Base-by-base conservation (phyloP, 2,329 filamentous ascomycete genomes). In the Tolypocladium pustulatum region DNA sequence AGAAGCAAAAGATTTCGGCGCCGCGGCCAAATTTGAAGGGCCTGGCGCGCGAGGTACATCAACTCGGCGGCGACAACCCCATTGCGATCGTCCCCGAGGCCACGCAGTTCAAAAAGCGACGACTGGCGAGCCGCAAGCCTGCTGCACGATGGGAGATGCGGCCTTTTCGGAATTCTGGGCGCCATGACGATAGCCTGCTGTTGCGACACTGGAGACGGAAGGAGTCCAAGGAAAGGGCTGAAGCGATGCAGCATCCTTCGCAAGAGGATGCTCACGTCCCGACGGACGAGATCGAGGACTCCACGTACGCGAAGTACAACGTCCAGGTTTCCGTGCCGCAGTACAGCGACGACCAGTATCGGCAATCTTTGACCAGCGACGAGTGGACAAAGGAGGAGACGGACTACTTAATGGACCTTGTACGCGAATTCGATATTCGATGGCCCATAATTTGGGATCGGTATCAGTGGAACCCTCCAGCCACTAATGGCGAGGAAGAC, bases 331-430 rank as follows among this genome's bases (percentile, higher is more conserved):
- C 88, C 4, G 80, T 91, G 40, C 90, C 92, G 0, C 81, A 86
- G 61, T 97, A 97, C 73, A 91, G 84, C 61, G 88, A 95, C 62
- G 90, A 92, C 62, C 88, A 96, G 70, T 99, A 99, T 73, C 82
- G 87, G 61, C 80, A 84, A 59, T 84, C 88, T 61, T 74, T 99
- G 56, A 81, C 85, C 65, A 88, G 80, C 68, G 78, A 84, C 17
- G 86, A 93, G 65, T 99, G 94, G 94, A 87, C 89, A 17, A 90
- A 88, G 67, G 88, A 94, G 66, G 94, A 99, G 74, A 99, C 94
- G 10, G 91, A 97, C 69, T 97, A 97, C 69, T 75, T 99, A 62
- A 82, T 97, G 69, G 77, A 83, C 3, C 71, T 93, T 40, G 89
- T 85, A 17, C 81, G 81, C 59, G 88, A 92, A 54, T 96, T 86